phyloP scores from a whole-genome alignment of 2,329 filamentous ascomycete genomes.

The Aspergillus aculeatus region DNA sequence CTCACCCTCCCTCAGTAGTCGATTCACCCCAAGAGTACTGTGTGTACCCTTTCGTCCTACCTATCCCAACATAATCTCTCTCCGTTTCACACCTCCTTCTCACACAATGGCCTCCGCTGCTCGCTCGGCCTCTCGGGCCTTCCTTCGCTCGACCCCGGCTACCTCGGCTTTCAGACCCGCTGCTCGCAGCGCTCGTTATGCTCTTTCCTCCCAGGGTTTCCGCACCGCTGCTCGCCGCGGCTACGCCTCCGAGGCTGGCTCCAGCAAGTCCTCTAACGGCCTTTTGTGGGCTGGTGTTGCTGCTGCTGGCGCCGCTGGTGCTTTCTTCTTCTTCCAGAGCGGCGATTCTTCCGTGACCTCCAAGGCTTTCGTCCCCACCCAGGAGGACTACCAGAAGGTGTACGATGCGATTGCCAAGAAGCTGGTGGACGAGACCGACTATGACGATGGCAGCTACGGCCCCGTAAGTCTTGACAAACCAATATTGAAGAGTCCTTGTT shows the following conservation, averaged over 20 bases:
- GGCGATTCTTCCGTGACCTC: slow-evolving; percentile 38
- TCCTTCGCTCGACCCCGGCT: slow-evolving; percentile 41
- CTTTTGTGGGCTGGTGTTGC: slow-evolving; percentile 61
- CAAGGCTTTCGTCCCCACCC: slow-evolving; percentile 66
- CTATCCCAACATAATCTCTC: neutral
- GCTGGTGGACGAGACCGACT: slow-evolving; percentile 87
- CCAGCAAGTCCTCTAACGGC: slow-evolving; percentile 52
- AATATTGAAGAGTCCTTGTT: neutral
- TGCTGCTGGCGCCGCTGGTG: slow-evolving; percentile 63
- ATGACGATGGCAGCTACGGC: slow-evolving; percentile 94
- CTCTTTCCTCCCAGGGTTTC: slow-evolving; percentile 62
- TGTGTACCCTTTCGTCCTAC: neutral
- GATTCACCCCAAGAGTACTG: neutral
- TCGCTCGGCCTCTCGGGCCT: slow-evolving; percentile 42
- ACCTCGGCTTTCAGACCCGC: slow-evolving; percentile 43
- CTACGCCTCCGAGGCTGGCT: slow-evolving; percentile 69
- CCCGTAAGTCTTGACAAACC: slow-evolving; percentile 54
- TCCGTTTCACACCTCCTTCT: slow-evolving; percentile 10
- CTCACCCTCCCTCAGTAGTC: slow-evolving; percentile 3
- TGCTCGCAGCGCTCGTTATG: slow-evolving; percentile 58
- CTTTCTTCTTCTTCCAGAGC: slow-evolving; percentile 61
- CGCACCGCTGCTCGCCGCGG: slow-evolving; percentile 72
- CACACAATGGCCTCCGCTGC: slow-evolving; percentile 31
- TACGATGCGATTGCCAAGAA: slow-evolving; percentile 81
- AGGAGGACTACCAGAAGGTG: slow-evolving; percentile 91